Conservation (phyloP, 345 rosid species). For the Nasturtium officinale region DNA sequence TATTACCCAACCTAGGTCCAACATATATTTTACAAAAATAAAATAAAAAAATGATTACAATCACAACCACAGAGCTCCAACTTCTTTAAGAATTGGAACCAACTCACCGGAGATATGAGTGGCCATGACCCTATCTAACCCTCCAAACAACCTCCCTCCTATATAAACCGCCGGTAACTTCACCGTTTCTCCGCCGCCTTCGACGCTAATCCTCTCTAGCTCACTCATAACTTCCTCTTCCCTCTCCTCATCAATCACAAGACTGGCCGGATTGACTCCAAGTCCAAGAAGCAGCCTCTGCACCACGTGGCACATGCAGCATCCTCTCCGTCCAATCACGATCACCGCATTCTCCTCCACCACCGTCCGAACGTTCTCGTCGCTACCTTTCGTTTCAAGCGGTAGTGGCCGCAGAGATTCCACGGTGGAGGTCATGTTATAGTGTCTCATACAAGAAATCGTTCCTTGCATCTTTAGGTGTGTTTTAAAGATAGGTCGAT, state of each 20-base stretch:
- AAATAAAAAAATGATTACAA: not conserved
- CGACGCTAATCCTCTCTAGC: slow-evolving; percentile 34
- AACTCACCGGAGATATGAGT: slow-evolving; percentile 83
- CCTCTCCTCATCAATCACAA: slow-evolving; percentile 61
- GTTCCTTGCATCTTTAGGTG: slow-evolving; percentile 59
- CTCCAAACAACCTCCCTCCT: slow-evolving; percentile 85
- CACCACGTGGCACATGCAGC: slow-evolving; percentile 82
- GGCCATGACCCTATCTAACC: slow-evolving; percentile 78
- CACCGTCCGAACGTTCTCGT: slow-evolving; percentile 41
- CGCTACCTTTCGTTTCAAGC: slow-evolving; percentile 22
- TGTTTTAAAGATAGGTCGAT: not conserved
- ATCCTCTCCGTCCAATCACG: slow-evolving; percentile 64
- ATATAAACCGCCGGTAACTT: slow-evolving; percentile 76
- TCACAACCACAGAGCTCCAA: slow-evolving; percentile 85
- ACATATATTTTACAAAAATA: not conserved
- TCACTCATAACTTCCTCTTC: slow-evolving; percentile 50
- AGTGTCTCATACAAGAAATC: slow-evolving; percentile 47
- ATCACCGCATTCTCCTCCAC: slow-evolving; percentile 65
- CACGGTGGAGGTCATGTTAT: slow-evolving; percentile 20
- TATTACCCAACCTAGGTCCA: not conserved
- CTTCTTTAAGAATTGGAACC: slow-evolving; percentile 80
- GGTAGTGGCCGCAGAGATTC: slow-evolving; percentile 21
- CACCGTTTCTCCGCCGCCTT: slow-evolving; percentile 33
- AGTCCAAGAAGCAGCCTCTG: slow-evolving; percentile 62
- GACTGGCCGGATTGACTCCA: slow-evolving; percentile 73